Base-by-base conservation (phyloP, 2,329 filamentous ascomycete genomes). In the Pyricularia grisea region DNA sequence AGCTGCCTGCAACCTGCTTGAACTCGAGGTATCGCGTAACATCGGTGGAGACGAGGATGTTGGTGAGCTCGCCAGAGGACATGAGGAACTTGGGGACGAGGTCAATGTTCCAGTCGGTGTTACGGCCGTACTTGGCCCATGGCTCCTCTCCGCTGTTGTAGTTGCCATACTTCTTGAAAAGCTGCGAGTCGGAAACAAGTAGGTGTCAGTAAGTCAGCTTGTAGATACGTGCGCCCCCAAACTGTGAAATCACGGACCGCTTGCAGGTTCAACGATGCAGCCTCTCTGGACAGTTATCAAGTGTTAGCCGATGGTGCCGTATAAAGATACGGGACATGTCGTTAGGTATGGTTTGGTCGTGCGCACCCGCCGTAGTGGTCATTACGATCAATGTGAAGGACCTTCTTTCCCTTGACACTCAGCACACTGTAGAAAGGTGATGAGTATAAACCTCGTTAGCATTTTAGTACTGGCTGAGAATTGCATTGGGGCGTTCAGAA, bases 31-130 rank as follows among this genome's bases (percentile, higher is more conserved):
- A 94, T 81, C 90, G 86, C 76, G 91, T 93, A 73, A 93, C 91
- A 75, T 97, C 93, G 81, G 94, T 98, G 67, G 94, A 97, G 72
- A 97, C 93, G 78, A 99, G 89, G 77, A 99, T 97, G 83, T 98
- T 98, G 79, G 94, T 98, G 78, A 99, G 86, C 83, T 99, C 94
- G 80, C 95, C 95, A 72, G 96, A 97, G 71, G 94, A 93, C 94
- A 99, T 98, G 80, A 99, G 88, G 77, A 99, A 90, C 87, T 99
- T 99, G 74, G 95, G 94, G 66, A 99, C 94, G 71, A 99, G 87
- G 79, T 99, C 96, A 81, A 99, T 96, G 85, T 97, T 98, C 95
- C 95, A 99, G 87, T 98, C 94, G 83, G 97, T 97, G 79, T 90
- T 85, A 71, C 95, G 91, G 75, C 94, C 94, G 80, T 97, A 98